Evolutionary conservation across 768 basidiomycete genomes (phyloP).

Genomic region (Sistotremastrum niveocremeum): DNA sequence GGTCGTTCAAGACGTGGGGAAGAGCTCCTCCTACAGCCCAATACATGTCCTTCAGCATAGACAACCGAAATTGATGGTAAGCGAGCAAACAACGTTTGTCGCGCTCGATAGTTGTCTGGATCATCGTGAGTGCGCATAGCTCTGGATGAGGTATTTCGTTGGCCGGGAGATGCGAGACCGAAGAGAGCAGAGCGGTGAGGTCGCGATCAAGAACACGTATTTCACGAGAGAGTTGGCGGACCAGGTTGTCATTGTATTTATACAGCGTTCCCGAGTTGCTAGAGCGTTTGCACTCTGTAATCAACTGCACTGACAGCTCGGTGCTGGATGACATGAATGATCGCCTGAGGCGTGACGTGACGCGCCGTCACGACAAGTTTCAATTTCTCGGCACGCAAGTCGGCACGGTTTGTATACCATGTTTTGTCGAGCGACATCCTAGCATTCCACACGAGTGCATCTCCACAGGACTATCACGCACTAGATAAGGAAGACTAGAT

Average conservation of each 20-base stretch:
- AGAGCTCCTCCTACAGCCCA: slow-evolving; percentile 84
- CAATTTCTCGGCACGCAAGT: too few relatives aligned
- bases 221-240: slow-evolving; percentile 78
- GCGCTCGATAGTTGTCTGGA: slow-evolving; percentile 72
- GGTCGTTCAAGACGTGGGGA: slow-evolving; percentile 60
- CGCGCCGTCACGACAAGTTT: too few relatives aligned
- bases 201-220: slow-evolving; percentile 66
- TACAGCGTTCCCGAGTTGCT: slow-evolving; percentile 70
- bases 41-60: slow-evolving; percentile 75
- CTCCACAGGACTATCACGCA: too few relatives aligned
- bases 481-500: too few relatives aligned
- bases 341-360: too few relatives aligned
- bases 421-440: too few relatives aligned
- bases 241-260: slow-evolving; percentile 85
- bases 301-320: slow-evolving; percentile 79
- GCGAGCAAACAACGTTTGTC: slow-evolving; percentile 95
- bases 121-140: slow-evolving; percentile 53
- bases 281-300: slow-evolving; percentile 77
- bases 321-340: too few relatives aligned
- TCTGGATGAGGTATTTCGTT: slow-evolving; percentile 25
- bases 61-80: slow-evolving; percentile 79
- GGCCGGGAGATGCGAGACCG: slow-evolving; percentile 19
- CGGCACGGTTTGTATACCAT: too few relatives aligned
- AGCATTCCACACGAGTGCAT: too few relatives aligned
- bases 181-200: slow-evolving; percentile 24